Evolutionary conservation across 768 basidiomycete species (phyloP).

Genomic region (Mrakia hoshinonis): DNA sequence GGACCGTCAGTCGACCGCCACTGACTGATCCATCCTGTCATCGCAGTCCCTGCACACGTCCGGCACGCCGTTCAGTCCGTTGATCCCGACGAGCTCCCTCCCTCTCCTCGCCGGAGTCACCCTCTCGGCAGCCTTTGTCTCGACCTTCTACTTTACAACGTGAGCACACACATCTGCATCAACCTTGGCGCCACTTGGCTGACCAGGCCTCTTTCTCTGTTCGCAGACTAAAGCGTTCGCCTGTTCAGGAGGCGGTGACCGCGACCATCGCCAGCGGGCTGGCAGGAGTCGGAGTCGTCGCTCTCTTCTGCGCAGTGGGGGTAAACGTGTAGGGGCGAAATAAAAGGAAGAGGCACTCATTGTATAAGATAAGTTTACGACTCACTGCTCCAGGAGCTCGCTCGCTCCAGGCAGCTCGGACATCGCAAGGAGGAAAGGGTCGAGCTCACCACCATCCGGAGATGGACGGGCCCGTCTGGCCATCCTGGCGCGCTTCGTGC

Average conservation of each 20-base stretch:
- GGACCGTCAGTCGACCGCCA: no score
- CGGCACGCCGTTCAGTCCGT: slow-evolving; percentile 53
- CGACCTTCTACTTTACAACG: slow-evolving; percentile 83
- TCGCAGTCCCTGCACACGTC: slow-evolving; percentile 5
- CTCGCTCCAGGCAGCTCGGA: not conserved
- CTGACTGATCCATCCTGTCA: not conserved
- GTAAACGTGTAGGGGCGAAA: slow-evolving; percentile 56
- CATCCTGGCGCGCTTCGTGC: no score
- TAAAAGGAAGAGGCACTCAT: not conserved
- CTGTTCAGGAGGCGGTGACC: slow-evolving; percentile 59
- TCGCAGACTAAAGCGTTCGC: slow-evolving; percentile 64
- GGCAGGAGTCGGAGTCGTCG: slow-evolving; percentile 80
- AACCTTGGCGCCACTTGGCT: not conserved
- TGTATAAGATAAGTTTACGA: slow-evolving; percentile 4
- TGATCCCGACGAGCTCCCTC: slow-evolving; percentile 57
- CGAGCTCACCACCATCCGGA: not conserved
- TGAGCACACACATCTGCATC: slow-evolving; percentile 31
- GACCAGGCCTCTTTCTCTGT: not conserved
- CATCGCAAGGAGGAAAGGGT: not conserved
- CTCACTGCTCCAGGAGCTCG: not conserved
- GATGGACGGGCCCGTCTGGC: no score
- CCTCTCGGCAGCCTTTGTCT: slow-evolving; percentile 65
- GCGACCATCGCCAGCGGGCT: slow-evolving; percentile 66
- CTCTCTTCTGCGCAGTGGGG: slow-evolving; percentile 75
- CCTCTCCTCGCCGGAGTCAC: slow-evolving; percentile 67